Base-by-base conservation (phyloP, 2,329 filamentous ascomycete species). In the Penicillium sp. region DNA sequence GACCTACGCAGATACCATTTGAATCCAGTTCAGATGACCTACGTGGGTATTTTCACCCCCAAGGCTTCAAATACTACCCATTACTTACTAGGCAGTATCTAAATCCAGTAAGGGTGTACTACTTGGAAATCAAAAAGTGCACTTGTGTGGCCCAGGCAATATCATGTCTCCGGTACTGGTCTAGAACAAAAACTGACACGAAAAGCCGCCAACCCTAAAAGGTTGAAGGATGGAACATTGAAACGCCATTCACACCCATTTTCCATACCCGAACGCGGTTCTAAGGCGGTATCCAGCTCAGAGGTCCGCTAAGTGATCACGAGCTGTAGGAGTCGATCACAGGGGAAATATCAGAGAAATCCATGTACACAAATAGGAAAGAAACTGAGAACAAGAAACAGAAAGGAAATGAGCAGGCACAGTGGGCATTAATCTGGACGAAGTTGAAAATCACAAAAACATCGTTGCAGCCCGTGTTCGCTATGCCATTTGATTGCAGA, bases 181-280 rank as follows among this genome's bases (percentile, higher is more conserved):
- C 67, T 69, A 69, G 62, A 67, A 58, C 42, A 55, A 59, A 52
- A 62, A 62, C 50, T 67, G 62, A 67, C 67, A 69, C 65, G 58
- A 65, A 60, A 62, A 57, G 61, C 61, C 66, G 67, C 68, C 70
- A 63, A 72, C 65, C 67, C 65, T 56, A 46, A 64, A 35, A 61
- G 55, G 62, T 65, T 68, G 66, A 69, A 61, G 59, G 59, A 72
- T 67, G 64, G 63, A 33, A 33, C 31, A 33, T 33, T 33, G 31
- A 71, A 76, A 77, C 74, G 74, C 74, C 74, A 70, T 72, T 72
- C 70, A 65, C 73, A 74, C 71, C 73, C 66, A 67, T 75, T 77
- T 76, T 74, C 72, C 73, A 72, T 69, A 73, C 71, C 74, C 73
- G 69, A 75, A 73, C 72, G 74, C 67, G 72, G 67, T 74, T 77